A percentile compares a stretch with the other conserved stretches of the same genome.
Evolutionary conservation across 2,329 filamentous ascomycete genomes (phyloP).

Genomic region (Akanthomyces dipterigenus): DNA sequence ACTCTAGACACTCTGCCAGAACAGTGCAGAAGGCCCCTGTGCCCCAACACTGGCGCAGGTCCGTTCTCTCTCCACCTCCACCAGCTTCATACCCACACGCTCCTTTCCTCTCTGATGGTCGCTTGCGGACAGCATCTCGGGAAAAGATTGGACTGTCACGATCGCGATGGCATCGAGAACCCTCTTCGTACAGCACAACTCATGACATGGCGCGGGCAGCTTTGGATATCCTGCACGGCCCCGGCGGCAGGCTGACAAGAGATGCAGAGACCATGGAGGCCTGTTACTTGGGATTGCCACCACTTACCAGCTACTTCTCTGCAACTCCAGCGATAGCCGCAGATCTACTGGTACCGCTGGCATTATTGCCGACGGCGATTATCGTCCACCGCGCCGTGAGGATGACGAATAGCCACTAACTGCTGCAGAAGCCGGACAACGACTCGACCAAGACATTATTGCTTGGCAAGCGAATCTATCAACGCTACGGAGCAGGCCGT

Average conservation of each 20-base stretch:
- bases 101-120: too few species aligned
- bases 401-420: too few species aligned
- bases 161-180: neutral
- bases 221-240: neutral
- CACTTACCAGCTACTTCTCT: neutral
- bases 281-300: neutral
- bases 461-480: too few species aligned
- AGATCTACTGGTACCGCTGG: neutral
- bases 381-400: too few species aligned
- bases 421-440: too few species aligned
- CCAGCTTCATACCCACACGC: too few species aligned
- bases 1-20: too few species aligned
- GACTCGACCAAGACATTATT: too few species aligned
- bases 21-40: too few species aligned
- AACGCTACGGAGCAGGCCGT: too few species aligned
- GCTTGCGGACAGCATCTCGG: neutral
- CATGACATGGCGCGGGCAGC: neutral
- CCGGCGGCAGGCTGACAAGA: neutral
- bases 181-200: neutral
- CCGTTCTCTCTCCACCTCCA: too few species aligned
- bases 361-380: neutral
- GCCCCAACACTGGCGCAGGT: too few species aligned
- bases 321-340: neutral
- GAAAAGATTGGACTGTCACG: neutral
- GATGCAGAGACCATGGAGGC: neutral